Evolutionary conservation across 345 rosid genomes (phyloP).

Genomic region (Corymbia maculata): DNA sequence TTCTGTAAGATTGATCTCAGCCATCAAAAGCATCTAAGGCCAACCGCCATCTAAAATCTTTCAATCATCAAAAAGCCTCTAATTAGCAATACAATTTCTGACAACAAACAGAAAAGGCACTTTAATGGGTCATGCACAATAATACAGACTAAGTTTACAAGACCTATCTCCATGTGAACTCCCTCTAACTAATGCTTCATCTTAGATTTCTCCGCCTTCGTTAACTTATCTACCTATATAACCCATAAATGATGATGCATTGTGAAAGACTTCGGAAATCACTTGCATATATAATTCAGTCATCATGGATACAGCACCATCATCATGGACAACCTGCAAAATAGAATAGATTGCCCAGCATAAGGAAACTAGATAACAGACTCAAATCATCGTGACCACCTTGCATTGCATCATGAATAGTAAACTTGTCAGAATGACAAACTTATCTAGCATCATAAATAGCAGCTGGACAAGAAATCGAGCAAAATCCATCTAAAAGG

Average conservation of each 20-base stretch:
- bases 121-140: neutral
- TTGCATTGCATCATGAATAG: neutral
- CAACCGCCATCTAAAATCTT: neutral
- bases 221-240: neutral
- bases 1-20: neutral
- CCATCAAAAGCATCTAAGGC: neutral
- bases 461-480: neutral
- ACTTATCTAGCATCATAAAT: neutral
- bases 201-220: neutral
- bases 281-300: neutral
- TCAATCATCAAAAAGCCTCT: neutral
- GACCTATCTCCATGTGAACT: neutral
- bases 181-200: neutral
- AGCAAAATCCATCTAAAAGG: neutral
- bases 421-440: neutral
- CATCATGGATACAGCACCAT: constrained; percentile 87
- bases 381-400: neutral
- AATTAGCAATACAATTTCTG: neutral
- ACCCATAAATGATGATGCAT: neutral
- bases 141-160: neutral
- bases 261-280: neutral
- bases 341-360: neutral
- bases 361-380: neutral
- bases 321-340: constrained; percentile 77
- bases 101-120: neutral